Percentiles rank a stretch among this genome's conserved stretches.
These are phyloP conservation scores for Cordyceps javanica DNA, from an alignment of 2,329 filamentous ascomycete species.

Conservation along the genomic window DNA sequence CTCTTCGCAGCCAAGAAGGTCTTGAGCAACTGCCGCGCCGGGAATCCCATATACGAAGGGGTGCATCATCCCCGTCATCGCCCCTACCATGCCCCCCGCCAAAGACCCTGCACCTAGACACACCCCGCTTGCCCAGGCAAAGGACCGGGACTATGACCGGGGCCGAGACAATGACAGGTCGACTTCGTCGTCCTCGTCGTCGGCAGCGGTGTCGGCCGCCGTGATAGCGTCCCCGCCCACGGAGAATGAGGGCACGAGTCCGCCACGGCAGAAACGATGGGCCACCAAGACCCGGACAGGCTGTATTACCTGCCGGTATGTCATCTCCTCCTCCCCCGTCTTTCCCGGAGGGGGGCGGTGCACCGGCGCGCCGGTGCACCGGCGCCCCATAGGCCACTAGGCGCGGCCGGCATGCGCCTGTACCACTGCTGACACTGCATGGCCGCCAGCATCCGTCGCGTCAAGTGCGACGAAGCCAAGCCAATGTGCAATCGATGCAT, in stretches of 20 bases:
- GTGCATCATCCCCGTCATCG: too few relatives aligned
- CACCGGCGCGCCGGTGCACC: not conserved
- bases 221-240: constrained; percentile 2
- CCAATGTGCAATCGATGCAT: constrained; percentile 9
- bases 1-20: not conserved
- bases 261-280: constrained; percentile 9
- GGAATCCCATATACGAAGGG: too few relatives aligned
- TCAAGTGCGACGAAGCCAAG: constrained; percentile 7
- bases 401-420: too few relatives aligned
- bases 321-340: not conserved
- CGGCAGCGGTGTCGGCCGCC: not conserved
- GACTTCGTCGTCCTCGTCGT: not conserved
- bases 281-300: constrained; percentile 10
- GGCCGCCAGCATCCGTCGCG: not conserved
- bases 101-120: not conserved
- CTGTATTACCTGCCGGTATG: constrained; percentile 9
- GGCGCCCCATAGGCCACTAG: not conserved
- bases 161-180: not conserved
- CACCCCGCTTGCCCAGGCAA: constrained; percentile 2
- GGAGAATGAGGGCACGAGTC: not conserved
- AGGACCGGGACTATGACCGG: not conserved
- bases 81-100: not conserved
- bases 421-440: not conserved
- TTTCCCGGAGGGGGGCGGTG: not conserved
- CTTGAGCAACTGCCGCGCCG: not conserved